Evolutionary conservation across 495 filamentous ascomycete genomes (phyloP).

Genomic region (Pyrenula massariospora): DNA sequence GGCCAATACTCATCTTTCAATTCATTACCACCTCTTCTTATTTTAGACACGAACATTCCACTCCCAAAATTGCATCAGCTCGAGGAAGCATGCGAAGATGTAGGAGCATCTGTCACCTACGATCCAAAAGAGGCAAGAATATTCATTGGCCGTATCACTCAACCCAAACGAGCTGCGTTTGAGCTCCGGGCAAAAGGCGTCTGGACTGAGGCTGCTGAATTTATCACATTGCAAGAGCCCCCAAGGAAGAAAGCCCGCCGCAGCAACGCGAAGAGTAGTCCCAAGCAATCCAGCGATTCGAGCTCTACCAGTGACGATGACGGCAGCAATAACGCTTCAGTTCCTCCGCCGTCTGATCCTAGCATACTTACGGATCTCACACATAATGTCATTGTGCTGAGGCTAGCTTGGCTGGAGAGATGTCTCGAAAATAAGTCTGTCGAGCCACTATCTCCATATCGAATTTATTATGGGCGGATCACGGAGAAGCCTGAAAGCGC

Average conservation of each 20-base stretch:
- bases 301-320: conserved; percentile 5
- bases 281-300: conserved; percentile 15
- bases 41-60: background rate
- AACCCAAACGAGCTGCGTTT: conserved; percentile 57
- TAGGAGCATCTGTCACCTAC: conserved; percentile 51
- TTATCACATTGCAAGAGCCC: conserved; percentile 1
- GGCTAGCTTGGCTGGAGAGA: conserved; percentile 61
- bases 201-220: conserved; percentile 42
- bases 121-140: conserved; percentile 61
- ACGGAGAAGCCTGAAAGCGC: conserved; percentile 12
- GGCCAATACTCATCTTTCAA: background rate
- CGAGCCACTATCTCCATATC: conserved; percentile 47
- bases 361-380: background rate
- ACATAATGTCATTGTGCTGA: conserved; percentile 39
- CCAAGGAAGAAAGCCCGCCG: conserved; percentile 16
- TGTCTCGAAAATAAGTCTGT: conserved; percentile 40
- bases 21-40: background rate
- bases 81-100: conserved; percentile 4
- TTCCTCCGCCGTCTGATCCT: background rate
- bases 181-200: conserved; percentile 59
- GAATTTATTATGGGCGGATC: conserved; percentile 49
- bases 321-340: background rate
- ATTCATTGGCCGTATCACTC: conserved; percentile 58
- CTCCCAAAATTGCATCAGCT: background rate
- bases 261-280: background rate